Base-by-base conservation (phyloP, 2,329 filamentous ascomycete genomes). In the Monilinia laxa region DNA sequence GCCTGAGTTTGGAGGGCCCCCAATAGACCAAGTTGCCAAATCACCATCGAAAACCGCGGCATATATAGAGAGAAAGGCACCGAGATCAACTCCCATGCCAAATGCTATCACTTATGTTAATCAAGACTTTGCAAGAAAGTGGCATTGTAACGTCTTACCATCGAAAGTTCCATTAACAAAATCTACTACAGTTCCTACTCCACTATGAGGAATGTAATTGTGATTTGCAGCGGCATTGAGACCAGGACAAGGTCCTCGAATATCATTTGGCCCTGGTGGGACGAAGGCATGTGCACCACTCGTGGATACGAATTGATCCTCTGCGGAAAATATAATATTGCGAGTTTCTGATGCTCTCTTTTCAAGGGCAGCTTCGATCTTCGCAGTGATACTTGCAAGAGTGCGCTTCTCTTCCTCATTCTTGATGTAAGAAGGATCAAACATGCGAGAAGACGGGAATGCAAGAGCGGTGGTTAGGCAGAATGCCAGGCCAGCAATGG, bases 11-110 rank as follows among this genome's bases (percentile, higher is more conserved):
- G 75, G 76, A 47, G 77, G 74, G n/a, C 81, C 81, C 14, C 83
- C 83, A 52, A 85, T 85, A 1, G 83, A 85, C 74, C 83, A 84
- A 3, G 79, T 1, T 79, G 82, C 69, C 7, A 81, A 80, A 68
- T 85, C 81, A 1, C 84, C 83, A 4, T 79, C 79, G 70, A 80
- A 80, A 40, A 82, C 76, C 18, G 79, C 79, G 42, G 79, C 80
- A 76, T 81, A 80, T 4, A 80, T 71, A 51, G 77, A 76, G 9
- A 81, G 76, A 40, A 81, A 71, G 4, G 76, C 75, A 14, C 72
- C 76, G 9, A 81, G 70, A 65, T 81, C 80, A 25, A 77, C 58
- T 18, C 77, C 78, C 80, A 82, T 83, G 18, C 79, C 79, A 66
- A 78, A 82, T 2, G 81, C 81, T 79, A 35, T 67, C 20, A 18